These are phyloP conservation scores for Phaeodactylum tricornutum DNA, from an alignment of 108 stramenopile species.

Conservation along the genomic window DNA sequence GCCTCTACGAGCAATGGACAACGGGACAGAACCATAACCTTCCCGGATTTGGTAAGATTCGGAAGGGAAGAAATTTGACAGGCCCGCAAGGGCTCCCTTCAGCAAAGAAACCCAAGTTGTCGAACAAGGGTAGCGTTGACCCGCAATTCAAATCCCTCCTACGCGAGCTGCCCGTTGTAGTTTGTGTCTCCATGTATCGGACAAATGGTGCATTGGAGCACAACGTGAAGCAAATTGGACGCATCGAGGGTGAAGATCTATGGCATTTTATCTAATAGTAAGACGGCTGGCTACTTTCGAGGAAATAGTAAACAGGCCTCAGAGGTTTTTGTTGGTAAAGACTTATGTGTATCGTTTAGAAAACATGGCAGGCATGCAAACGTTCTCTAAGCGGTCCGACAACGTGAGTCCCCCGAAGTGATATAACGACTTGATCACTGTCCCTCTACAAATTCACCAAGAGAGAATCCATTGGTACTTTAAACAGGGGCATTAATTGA, in stretches of 20 bases:
- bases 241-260: conserved; percentile 63
- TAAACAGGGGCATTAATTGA: conserved; percentile 18
- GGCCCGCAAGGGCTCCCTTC: too few relatives aligned
- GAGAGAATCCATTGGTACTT: conserved; percentile 1
- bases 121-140: too few relatives aligned
- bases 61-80: not conserved
- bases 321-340: too few relatives aligned
- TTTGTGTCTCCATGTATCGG: conserved; percentile 85
- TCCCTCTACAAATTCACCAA: too few relatives aligned
- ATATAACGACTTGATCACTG: too few relatives aligned
- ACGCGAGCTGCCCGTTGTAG: conserved; percentile 61
- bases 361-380: too few relatives aligned
- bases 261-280: conserved; percentile 82
- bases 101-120: not conserved
- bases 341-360: too few relatives aligned
- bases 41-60: not conserved
- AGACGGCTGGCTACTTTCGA: too few relatives aligned
- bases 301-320: too few relatives aligned
- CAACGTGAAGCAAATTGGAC: conserved; percentile 60
- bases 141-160: conserved; percentile 10
- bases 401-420: too few relatives aligned
- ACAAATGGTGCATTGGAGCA: conserved; percentile 73
- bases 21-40: too few relatives aligned
- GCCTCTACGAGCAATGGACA: conserved; percentile 7
- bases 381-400: too few relatives aligned